Evolutionary conservation across 2,329 filamentous ascomycete genomes (phyloP).

Genomic region (Cladobotryum mycophilum): DNA sequence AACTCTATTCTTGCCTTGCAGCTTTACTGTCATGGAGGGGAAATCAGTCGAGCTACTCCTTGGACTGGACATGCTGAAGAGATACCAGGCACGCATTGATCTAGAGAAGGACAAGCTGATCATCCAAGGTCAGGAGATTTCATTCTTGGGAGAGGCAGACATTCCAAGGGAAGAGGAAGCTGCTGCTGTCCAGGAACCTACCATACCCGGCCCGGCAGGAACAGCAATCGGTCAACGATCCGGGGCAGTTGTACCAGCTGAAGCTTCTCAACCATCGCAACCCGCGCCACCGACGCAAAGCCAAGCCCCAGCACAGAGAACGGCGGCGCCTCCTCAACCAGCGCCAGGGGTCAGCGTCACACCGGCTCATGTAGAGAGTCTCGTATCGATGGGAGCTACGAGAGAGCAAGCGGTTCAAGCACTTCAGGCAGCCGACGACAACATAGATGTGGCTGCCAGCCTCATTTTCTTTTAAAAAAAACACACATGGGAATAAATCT

Average conservation of each 20-base stretch:
- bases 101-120: conserved; percentile 76
- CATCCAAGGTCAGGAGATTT: conserved; percentile 81
- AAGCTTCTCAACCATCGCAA: conserved; percentile 16
- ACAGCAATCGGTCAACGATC: conserved; percentile 79
- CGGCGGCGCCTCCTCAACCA: conserved; percentile 21
- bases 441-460: conserved; percentile 82
- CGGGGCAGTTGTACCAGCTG: conserved; percentile 57
- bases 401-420: conserved; percentile 72
- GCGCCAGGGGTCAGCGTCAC: conserved; percentile 34
- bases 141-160: conserved; percentile 86
- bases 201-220: conserved; percentile 78
- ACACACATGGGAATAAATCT: background rate
- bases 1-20: conserved; percentile 78
- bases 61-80: conserved; percentile 93
- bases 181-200: conserved; percentile 69
- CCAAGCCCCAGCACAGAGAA: conserved; percentile 20
- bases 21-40: conserved; percentile 99
- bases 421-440: conserved; percentile 73
- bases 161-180: conserved; percentile 85
- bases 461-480: conserved; percentile 52
- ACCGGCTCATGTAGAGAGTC: conserved; percentile 65
- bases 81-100: conserved; percentile 90
- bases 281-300: conserved; percentile 15
- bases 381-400: conserved; percentile 72
- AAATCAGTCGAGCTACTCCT: conserved; percentile 92